Conservation (phyloP, 2,329 filamentous ascomycete genomes). For the Fusarium circinatum region DNA sequence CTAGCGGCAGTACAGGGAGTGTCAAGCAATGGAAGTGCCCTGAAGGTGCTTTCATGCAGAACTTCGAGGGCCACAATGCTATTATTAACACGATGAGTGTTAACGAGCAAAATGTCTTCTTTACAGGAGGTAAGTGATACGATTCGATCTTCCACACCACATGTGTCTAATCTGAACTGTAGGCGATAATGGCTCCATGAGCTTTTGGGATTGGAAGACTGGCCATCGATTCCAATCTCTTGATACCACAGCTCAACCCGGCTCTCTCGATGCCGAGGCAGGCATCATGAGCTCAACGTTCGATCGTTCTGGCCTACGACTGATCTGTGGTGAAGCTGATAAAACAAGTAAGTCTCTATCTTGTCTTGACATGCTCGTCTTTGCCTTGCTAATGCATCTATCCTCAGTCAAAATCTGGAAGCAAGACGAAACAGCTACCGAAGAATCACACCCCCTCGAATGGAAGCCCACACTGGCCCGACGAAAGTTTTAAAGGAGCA, state of each 20-base stretch:
- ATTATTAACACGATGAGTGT: constrained; percentile 95
- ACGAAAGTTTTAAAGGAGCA: constrained; percentile 72
- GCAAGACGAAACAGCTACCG: constrained; percentile 88
- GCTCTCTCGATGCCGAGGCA: constrained; percentile 91
- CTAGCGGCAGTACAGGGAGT: constrained; percentile 87
- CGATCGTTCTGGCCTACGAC: constrained; percentile 84
- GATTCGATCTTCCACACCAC: no score
- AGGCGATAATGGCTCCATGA: constrained; percentile 93
- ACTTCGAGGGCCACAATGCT: constrained; percentile 95
- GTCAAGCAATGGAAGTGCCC: constrained; percentile 99
- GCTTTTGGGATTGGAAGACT: constrained; percentile 99
- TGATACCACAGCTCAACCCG: constrained; percentile 93
- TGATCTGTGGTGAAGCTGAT: constrained; percentile 95
- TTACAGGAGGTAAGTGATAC: constrained; percentile 74
- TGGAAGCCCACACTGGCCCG: constrained; percentile 87
- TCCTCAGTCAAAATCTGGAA: constrained; percentile 90
- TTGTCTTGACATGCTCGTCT: neutral
- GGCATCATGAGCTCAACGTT: constrained; percentile 96
- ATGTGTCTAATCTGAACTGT: constrained; percentile 13
- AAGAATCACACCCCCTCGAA: constrained; percentile 88
- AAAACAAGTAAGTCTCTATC: constrained; percentile 76
- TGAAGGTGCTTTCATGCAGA: constrained; percentile 98
- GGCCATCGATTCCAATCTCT: constrained; percentile 90
- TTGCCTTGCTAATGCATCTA: constrained; percentile 39
- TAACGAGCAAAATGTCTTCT: constrained; percentile 94